These are phyloP conservation scores for Lycium ferocissimum DNA, from an alignment of 257 asterid species.

Conservation along the genomic window DNA sequence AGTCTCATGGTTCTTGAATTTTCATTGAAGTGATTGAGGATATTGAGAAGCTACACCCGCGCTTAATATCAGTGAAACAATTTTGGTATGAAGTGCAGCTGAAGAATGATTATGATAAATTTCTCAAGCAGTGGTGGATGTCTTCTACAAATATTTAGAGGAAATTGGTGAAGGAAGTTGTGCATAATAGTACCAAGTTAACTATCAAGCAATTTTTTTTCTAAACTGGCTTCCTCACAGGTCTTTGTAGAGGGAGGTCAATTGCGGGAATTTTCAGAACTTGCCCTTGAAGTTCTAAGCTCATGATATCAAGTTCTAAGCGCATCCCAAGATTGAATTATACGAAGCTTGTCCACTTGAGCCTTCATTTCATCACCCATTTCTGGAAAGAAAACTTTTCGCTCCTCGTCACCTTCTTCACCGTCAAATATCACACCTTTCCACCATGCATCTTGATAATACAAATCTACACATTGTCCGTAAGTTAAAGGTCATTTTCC, in stretches of 20 bases:
- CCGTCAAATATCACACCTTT: too few species aligned
- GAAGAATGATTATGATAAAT: slow-evolving; percentile 48
- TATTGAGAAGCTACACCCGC: slow-evolving; percentile 52
- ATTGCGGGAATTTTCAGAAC: slow-evolving; percentile 40
- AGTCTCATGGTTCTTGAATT: slow-evolving; percentile 48
- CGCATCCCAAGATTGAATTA: too few species aligned
- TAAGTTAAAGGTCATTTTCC: too few species aligned
- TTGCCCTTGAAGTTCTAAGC: slow-evolving; percentile 23
- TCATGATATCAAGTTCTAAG: too few species aligned
- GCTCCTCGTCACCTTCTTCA: too few species aligned
- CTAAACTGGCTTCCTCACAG: slow-evolving; percentile 46
- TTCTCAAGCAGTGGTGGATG: slow-evolving; percentile 69
- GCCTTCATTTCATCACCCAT: too few species aligned
- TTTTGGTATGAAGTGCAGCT: slow-evolving; percentile 81
- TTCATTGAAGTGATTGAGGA: slow-evolving; percentile 75
- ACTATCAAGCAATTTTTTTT: slow-evolving; percentile 46
- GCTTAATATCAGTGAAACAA: slow-evolving; percentile 78
- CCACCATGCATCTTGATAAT: too few species aligned
- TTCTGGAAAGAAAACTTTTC: too few species aligned
- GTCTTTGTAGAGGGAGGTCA: slow-evolving; percentile 44
- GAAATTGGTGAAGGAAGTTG: slow-evolving; percentile 58
- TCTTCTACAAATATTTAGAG: slow-evolving; percentile 54
- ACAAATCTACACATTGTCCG: too few species aligned
- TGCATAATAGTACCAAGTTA: slow-evolving; percentile 51
- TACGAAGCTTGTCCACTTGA: too few species aligned